These are phyloP conservation scores for Penicillium corylophilum DNA, from an alignment of 2,329 filamentous ascomycete species.

Conservation along the genomic window DNA sequence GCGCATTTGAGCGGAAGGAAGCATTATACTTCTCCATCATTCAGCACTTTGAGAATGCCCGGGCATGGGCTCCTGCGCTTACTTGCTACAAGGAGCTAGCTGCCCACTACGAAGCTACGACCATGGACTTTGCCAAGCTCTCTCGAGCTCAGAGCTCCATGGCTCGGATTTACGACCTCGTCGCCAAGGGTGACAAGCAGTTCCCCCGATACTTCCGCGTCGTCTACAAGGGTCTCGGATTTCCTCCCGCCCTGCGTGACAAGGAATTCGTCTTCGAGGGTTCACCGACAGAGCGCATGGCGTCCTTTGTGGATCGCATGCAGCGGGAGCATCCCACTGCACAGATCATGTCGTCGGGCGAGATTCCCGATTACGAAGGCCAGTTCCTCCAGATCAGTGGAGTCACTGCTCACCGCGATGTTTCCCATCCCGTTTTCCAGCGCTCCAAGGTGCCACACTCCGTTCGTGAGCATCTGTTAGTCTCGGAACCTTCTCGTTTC, in stretches of 20 bases:
- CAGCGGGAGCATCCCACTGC: constrained; percentile 86
- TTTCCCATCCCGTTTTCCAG: constrained; percentile 81
- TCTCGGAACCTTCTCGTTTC: constrained; percentile 74
- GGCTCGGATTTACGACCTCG: constrained; percentile 85
- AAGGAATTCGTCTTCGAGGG: constrained; percentile 94
- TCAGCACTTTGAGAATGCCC: constrained; percentile 89
- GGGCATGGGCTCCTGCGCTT: constrained; percentile 86
- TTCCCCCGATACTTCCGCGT: constrained; percentile 90
- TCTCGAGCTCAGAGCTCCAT: constrained; percentile 87
- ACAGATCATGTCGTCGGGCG: constrained; percentile 70
- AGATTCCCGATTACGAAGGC: constrained; percentile 79
- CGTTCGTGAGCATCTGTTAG: constrained; percentile 82
- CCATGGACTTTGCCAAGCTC: constrained; percentile 89
- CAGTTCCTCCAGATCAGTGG: constrained; percentile 83
- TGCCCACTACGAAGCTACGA: constrained; percentile 82
- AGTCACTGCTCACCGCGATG: constrained; percentile 77
- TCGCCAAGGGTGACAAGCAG: constrained; percentile 75
- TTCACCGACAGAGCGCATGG: constrained; percentile 70
- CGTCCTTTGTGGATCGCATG: constrained; percentile 85
- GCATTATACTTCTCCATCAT: constrained; percentile 92
- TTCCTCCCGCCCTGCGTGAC: constrained; percentile 75
- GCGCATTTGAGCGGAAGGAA: constrained; percentile 89
- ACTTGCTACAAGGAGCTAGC: constrained; percentile 88
- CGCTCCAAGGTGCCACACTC: constrained; percentile 78
- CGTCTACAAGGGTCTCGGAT: constrained; percentile 83